Evolutionary conservation across 176 grass and related monocot species (phyloP).

Genomic region (Bromus sterilis): DNA sequence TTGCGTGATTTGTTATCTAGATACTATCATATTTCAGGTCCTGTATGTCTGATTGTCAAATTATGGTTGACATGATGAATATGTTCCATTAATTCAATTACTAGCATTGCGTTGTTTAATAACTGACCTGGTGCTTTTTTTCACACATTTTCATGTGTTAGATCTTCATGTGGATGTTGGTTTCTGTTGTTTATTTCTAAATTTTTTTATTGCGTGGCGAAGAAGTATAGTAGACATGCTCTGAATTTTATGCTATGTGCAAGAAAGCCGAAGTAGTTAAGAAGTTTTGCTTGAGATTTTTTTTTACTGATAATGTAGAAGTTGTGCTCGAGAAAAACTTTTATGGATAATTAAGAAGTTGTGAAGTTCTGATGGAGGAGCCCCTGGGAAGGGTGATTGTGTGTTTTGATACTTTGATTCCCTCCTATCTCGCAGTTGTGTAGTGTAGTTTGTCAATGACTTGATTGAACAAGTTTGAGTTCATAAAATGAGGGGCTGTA

Average conservation of each 20-base stretch:
- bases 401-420: not conserved
- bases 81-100: not conserved
- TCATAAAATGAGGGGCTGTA: not conserved
- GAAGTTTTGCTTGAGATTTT: too few relatives aligned
- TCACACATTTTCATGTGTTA: not conserved
- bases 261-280: too few relatives aligned
- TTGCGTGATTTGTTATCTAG: not conserved
- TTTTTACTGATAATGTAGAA: too few relatives aligned
- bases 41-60: not conserved
- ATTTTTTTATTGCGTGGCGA: too few relatives aligned
- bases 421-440: not conserved
- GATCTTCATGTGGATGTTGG: not conserved
- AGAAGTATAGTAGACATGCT: not conserved
- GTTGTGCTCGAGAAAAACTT: not conserved
- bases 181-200: not conserved
- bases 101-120: not conserved
- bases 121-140: not conserved
- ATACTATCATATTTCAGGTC: too few relatives aligned
- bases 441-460: not conserved
- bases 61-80: not conserved
- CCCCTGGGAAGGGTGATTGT: not conserved
- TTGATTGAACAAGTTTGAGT: not conserved
- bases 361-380: not conserved
- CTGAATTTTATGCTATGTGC: not conserved
- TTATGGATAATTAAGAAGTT: not conserved